These are phyloP conservation scores for Fusarium tricinctum DNA, from an alignment of 2,329 filamentous ascomycete genomes.

Conservation along the genomic window DNA sequence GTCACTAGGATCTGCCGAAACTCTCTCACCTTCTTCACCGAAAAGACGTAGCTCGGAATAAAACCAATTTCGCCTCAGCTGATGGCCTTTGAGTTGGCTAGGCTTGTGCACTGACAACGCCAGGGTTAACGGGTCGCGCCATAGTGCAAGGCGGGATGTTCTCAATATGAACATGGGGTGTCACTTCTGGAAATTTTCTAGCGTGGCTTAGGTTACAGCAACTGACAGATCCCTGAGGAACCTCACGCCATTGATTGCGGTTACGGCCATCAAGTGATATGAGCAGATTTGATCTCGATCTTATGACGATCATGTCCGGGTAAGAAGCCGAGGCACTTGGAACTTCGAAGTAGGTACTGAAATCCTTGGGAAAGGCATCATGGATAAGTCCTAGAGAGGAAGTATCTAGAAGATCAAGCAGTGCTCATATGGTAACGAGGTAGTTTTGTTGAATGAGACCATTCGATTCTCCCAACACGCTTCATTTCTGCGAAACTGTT, in stretches of 20 bases:
- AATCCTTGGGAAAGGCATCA: neutral
- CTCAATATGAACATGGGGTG: constrained; percentile 15
- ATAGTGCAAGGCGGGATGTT: constrained; percentile 10
- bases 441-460: neutral
- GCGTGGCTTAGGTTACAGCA: constrained; percentile 34
- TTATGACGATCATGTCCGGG: constrained; percentile 1
- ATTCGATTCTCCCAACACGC: constrained; percentile 15
- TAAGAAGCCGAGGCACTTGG: constrained; percentile 5
- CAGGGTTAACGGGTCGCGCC: constrained; percentile 22
- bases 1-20: constrained; percentile 18
- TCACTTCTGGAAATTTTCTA: constrained; percentile 51
- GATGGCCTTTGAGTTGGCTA: constrained; percentile 33
- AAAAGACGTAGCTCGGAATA: neutral
- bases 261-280: constrained; percentile 20
- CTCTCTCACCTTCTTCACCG: constrained; percentile 24
- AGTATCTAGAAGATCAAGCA: neutral
- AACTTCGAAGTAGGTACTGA: neutral
- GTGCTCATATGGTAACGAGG: constrained; percentile 6
- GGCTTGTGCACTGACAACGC: constrained; percentile 11
- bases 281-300: constrained; percentile 12
- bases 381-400: too few species aligned
- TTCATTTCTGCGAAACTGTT: neutral
- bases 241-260: constrained; percentile 38
- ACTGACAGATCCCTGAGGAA: constrained; percentile 38
- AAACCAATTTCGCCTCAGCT: constrained; percentile 45